Evolutionary conservation across 768 basidiomycete genomes (phyloP), one percentile per base, ranked within the genome.

Genomic region (Amanita brunnescens): DNA sequence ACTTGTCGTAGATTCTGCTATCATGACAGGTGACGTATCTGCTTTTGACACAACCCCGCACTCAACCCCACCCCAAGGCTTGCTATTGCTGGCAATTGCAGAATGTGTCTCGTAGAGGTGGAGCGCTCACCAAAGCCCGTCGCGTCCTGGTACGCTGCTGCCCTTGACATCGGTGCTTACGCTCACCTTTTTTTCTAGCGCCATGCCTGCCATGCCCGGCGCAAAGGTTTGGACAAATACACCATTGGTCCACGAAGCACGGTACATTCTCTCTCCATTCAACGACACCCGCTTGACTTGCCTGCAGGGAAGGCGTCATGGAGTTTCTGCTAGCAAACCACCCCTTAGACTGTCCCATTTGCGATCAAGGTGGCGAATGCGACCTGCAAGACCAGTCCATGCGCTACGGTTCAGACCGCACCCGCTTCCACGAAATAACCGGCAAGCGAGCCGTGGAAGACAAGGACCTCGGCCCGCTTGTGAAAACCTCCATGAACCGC

Each of bases 91-190:
- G 95, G 95, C 47, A 97, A 98, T 66, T 97, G 95, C 73, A 88
- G 94, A 59, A 99, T 99, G 96, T 99, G 96, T 69, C 72, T 99
- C 45, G 96, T 99, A 34, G 96, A 99, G 70, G 95, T 99, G 47
- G 91, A 92, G 66, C 79, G 91, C 54, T 91, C 92, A 52, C 92
- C 91, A 41, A 95, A 95, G 72, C 93, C 92, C 18, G 84, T 95
- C 30, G 91, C 93, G 50, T 94, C 94, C 47, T 94, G 93, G 89
- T 89, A 59, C 54, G 63, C 42, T 30, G 16, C n/a, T n/a, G n/a
- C n/a, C n/a, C n/a, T n/a, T n/a, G n/a, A n/a, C n/a, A n/a, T n/a
- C n/a, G n/a, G n/a, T n/a, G n/a, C n/a, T n/a, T n/a, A n/a, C n/a
- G n/a, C n/a, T n/a, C n/a, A 5, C 16, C 35, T 18, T 13, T 47